Percentiles rank a stretch among this genome's conserved stretches.
Evolutionary conservation across 768 basidiomycete genomes (phyloP).

Genomic region (Gyrodon lividus): DNA sequence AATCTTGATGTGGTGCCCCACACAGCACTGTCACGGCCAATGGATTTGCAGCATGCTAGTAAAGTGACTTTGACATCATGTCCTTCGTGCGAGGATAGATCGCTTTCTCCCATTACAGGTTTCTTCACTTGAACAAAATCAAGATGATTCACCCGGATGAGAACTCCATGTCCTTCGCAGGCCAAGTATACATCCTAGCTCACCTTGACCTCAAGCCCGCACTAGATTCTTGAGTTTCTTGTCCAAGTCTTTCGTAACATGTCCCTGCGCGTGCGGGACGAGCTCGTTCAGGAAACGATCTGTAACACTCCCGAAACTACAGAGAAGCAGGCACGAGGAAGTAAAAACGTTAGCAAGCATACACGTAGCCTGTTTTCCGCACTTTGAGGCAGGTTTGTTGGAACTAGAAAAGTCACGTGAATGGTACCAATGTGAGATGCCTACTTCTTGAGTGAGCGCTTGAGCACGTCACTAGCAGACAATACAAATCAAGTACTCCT

Average conservation of each 20-base stretch:
- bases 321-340: neutral
- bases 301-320: conserved; percentile 87
- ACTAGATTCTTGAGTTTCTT: conserved; percentile 83
- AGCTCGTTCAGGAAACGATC: conserved; percentile 87
- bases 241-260: conserved; percentile 78
- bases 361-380: no score
- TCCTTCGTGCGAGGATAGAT: conserved; percentile 81
- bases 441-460: no score
- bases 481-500: neutral
- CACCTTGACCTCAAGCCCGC: conserved; percentile 80
- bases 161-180: no score
- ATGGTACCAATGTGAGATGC: no score
- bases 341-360: neutral
- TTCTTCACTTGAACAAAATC: no score
- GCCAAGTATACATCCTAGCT: conserved; percentile 6
- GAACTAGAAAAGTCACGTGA: no score
- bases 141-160: no score
- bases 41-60: conserved; percentile 87
- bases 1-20: conserved; percentile 82
- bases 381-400: no score
- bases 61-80: conserved; percentile 85
- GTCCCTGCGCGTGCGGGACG: conserved; percentile 66
- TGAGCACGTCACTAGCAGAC: neutral
- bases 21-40: conserved; percentile 81
- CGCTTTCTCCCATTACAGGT: conserved; percentile 92